These are phyloP conservation scores for Metroxylon sagu DNA, from an alignment of 176 grass and related monocot genomes.

Conservation along the genomic window DNA sequence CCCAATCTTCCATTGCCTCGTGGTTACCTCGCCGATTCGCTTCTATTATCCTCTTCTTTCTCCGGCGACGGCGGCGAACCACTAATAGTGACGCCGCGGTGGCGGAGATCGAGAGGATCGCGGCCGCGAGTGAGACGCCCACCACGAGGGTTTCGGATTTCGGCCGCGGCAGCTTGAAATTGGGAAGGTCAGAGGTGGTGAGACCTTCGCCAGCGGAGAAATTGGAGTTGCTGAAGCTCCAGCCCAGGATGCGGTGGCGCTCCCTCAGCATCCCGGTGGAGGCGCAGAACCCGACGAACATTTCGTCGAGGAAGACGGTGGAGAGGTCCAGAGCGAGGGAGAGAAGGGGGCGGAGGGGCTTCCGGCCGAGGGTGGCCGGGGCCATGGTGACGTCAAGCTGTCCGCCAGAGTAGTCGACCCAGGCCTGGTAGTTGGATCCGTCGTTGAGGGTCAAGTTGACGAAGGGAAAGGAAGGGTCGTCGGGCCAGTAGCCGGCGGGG, in stretches of 20 bases:
- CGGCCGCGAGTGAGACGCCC: not conserved
- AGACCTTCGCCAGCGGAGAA: not conserved
- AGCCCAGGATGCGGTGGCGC: constrained; percentile 12
- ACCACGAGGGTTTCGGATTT: not conserved
- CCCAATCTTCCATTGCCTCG: constrained; percentile 12
- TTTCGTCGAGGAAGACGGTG: constrained; percentile 16
- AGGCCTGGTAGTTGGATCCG: constrained; percentile 13
- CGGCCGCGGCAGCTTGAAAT: not conserved
- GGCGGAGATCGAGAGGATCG: not conserved
- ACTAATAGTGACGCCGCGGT: not conserved
- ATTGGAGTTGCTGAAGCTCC: constrained; percentile 20
- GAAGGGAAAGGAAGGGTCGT: not conserved
- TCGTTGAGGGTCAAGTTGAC: constrained; percentile 5
- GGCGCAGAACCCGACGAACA: constrained; percentile 15
- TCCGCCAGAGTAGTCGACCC: constrained; percentile 14
- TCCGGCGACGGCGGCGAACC: not conserved
- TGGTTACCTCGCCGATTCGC: not conserved
- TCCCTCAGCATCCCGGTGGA: constrained; percentile 15
- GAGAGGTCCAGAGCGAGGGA: constrained; percentile 8
- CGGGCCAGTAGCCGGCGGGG: constrained; percentile 9
- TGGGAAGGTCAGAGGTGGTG: constrained; percentile 5
- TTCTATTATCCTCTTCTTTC: not conserved
- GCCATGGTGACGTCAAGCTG: constrained; percentile 14
- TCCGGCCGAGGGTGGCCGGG: not conserved
- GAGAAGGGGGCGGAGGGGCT: constrained; percentile 1